Evolutionary conservation across 2,329 filamentous ascomycete genomes (phyloP).

Genomic region (Tolypocladium ophioglossoides): DNA sequence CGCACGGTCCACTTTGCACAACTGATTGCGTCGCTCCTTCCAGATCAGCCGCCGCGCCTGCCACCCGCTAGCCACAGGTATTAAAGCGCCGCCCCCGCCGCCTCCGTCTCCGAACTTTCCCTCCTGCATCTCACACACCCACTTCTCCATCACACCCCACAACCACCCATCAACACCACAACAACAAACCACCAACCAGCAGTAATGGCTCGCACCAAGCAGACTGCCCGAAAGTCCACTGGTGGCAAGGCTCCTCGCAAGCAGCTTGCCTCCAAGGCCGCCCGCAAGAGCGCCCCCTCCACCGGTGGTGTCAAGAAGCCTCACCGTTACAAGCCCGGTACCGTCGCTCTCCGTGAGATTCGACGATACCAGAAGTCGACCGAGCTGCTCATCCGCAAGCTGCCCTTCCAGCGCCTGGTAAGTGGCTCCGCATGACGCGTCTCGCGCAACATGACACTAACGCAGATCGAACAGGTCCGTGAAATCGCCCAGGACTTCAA

Average conservation of each 20-base stretch:
- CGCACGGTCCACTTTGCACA: conserved; percentile 9
- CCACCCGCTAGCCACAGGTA: conserved; percentile 21
- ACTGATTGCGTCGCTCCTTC: conserved; percentile 1
- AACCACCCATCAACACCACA: conserved; percentile 10
- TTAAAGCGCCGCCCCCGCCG: conserved; percentile 35
- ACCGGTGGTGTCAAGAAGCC: conserved; percentile 97
- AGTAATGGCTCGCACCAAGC: conserved; percentile 56
- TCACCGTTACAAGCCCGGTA: conserved; percentile 82
- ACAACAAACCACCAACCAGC: conserved; percentile 24
- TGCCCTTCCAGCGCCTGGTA: conserved; percentile 92
- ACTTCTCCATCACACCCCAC: conserved; percentile 17
- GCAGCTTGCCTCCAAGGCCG: conserved; percentile 97
- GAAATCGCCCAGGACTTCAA: conserved; percentile 97
- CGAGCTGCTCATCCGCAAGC: conserved; percentile 91
- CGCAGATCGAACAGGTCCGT: conserved; percentile 49
- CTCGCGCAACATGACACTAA: conserved; percentile 2
- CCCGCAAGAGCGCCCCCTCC: conserved; percentile 94
- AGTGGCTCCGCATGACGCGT: conserved; percentile 13
- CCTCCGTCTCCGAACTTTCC: conserved; percentile 22
- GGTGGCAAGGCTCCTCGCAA: conserved; percentile 77
- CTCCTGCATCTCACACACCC: conserved; percentile 31
- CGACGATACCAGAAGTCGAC: conserved; percentile 97
- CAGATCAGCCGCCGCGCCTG: conserved; percentile 27
- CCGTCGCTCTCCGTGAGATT: conserved; percentile 96
- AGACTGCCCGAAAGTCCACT: conserved; percentile 65